Conservation (phyloP, 768 basidiomycete genomes). For the Mycena chlorophos region DNA sequence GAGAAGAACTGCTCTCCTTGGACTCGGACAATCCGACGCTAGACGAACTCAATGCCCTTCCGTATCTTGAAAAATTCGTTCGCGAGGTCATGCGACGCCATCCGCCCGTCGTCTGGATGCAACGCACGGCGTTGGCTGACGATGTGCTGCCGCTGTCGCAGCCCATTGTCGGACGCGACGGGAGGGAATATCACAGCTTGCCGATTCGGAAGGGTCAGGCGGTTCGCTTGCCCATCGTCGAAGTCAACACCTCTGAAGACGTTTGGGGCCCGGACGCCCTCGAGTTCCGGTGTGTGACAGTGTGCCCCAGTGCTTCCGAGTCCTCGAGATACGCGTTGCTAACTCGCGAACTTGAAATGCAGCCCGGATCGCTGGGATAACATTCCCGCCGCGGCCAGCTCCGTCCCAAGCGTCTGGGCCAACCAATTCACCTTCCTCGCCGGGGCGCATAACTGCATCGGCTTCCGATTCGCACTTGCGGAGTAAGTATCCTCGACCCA, state of each 20-base stretch:
- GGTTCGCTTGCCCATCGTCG: constrained; percentile 31
- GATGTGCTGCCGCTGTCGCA: constrained; percentile 29
- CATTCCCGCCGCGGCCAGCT: constrained; percentile 29
- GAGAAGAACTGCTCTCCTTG: constrained; percentile 41
- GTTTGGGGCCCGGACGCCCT: constrained; percentile 31
- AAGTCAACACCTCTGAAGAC: constrained; percentile 23
- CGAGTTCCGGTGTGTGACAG: constrained; percentile 36
- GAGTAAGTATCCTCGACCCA: constrained; percentile 32
- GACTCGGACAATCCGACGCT: constrained; percentile 37
- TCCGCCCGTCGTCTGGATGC: constrained; percentile 28
- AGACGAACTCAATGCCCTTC: constrained; percentile 38
- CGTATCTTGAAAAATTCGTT: constrained; percentile 11
- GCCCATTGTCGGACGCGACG: constrained; percentile 26
- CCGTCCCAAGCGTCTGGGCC: constrained; percentile 42
- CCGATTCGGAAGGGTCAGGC: constrained; percentile 26
- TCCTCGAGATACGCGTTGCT: background rate
- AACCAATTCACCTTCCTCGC: constrained; percentile 44
- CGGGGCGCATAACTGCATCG: constrained; percentile 49
- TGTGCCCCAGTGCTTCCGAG: background rate
- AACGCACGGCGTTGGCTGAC: constrained; percentile 28
- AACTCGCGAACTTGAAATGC: too few species aligned
- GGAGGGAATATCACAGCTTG: constrained; percentile 22
- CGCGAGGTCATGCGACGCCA: constrained; percentile 8
- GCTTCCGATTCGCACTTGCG: constrained; percentile 27
- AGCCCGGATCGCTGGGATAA: constrained; percentile 52